Conservation (phyloP, 2,329 filamentous ascomycete genomes). For the Pyricularia sp. region DNA sequence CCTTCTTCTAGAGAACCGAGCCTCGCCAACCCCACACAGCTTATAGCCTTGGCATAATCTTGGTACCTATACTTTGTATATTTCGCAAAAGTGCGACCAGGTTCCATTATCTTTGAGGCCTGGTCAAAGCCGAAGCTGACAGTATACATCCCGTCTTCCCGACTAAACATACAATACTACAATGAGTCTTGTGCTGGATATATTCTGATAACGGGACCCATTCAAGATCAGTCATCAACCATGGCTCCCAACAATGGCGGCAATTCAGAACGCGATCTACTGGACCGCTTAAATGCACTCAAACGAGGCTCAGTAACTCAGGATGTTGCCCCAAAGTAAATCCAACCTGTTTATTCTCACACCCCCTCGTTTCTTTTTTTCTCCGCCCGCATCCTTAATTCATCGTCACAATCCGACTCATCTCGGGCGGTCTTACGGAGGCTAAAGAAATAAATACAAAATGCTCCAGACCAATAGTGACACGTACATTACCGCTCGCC, state of each 20-base stretch:
- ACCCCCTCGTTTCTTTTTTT: neutral
- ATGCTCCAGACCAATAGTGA: conserved; percentile 11
- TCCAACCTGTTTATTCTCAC: neutral
- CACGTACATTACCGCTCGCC: conserved; percentile 27
- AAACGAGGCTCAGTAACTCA: conserved; percentile 27
- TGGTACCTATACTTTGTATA: neutral
- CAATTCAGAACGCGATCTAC: conserved; percentile 33
- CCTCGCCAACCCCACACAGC: neutral
- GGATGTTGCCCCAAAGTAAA: conserved; percentile 30
- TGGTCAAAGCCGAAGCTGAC: neutral
- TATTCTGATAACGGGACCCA: neutral
- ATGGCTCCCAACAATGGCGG: neutral
- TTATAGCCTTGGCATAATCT: neutral
- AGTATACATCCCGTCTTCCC: neutral
- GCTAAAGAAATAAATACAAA: neutral
- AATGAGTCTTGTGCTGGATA: neutral
- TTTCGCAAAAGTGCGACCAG: neutral
- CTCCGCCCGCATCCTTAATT: neutral
- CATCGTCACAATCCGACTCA: neutral
- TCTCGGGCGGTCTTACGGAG: neutral
- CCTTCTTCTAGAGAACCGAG: neutral
- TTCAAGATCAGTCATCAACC: neutral
- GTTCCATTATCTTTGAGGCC: neutral
- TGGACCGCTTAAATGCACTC: conserved; percentile 46
- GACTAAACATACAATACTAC: neutral